Evolutionary conservation across 225 moss, liverwort and hornwort genomes (phyloP).

Genomic region (Bryum argenteum): DNA sequence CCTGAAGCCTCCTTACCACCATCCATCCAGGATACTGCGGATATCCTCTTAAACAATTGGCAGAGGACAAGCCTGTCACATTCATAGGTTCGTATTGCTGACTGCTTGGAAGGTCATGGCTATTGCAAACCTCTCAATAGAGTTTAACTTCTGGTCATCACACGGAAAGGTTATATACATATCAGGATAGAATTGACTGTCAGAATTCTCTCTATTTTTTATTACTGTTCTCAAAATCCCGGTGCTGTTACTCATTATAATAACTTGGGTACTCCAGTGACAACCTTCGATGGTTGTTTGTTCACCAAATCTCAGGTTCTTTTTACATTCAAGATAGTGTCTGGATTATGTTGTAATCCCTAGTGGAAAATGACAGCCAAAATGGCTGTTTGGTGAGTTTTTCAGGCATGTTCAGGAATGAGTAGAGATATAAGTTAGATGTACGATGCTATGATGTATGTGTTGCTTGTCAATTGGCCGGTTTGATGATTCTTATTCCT

Average conservation of each 20-base stretch:
- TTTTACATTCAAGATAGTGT: background rate
- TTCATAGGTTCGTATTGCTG: conserved; percentile 19
- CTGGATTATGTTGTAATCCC: too few relatives aligned
- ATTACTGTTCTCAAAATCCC: conserved; percentile 15
- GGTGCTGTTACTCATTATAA: background rate
- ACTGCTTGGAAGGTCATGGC: conserved; percentile 22
- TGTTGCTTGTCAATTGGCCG: too few relatives aligned
- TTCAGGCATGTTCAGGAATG: too few relatives aligned
- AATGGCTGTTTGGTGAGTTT: too few relatives aligned
- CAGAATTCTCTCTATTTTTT: conserved; percentile 18
- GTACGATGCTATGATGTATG: too few relatives aligned
- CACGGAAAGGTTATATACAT: conserved; percentile 38
- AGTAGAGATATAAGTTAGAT: too few relatives aligned
- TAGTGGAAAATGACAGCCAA: too few relatives aligned
- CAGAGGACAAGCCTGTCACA: background rate
- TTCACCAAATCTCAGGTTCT: background rate
- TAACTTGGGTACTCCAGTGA: conserved; percentile 20
- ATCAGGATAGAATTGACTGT: conserved; percentile 13
- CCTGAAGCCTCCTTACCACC: conserved; percentile 1
- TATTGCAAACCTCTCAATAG: conserved; percentile 20
- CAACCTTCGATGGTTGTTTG: background rate
- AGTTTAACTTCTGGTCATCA: conserved; percentile 34
- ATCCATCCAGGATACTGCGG: background rate
- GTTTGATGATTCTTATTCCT: too few relatives aligned
- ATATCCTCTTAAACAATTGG: background rate